Percentiles rank a stretch among this genome's conserved stretches.
These are phyloP conservation scores for Fagopyrum homotropicum DNA, from an alignment of 148 eudicot species.

Conservation along the genomic window DNA sequence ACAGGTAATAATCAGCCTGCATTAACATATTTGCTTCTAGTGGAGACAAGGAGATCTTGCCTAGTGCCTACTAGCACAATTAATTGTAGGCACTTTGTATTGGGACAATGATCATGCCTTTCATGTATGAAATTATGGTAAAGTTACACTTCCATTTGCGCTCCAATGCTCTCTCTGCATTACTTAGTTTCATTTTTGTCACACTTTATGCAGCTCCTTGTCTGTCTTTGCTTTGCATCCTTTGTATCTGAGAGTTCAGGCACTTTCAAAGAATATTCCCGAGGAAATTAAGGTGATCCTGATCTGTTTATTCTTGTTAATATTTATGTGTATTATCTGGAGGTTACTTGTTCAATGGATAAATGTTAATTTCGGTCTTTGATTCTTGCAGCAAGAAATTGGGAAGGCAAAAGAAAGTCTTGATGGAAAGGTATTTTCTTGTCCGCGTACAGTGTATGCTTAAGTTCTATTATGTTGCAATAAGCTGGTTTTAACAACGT, in stretches of 20 bases:
- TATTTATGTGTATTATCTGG: neutral
- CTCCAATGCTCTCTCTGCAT: neutral
- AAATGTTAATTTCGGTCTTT: conserved; percentile 8
- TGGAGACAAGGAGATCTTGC: conserved; percentile 4
- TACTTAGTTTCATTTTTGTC: conserved; percentile 11
- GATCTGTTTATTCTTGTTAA: conserved; percentile 1
- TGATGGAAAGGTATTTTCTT: conserved; percentile 58
- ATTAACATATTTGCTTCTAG: conserved; percentile 5
- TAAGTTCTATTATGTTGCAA: neutral
- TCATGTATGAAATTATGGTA: neutral
- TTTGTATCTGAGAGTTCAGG: conserved; percentile 77
- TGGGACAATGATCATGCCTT: neutral
- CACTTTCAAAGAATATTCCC: conserved; percentile 66
- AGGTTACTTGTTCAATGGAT: neutral
- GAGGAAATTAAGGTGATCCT: conserved; percentile 63
- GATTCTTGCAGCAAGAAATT: conserved; percentile 65
- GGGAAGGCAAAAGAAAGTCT: conserved; percentile 45
- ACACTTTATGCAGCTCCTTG: conserved; percentile 66
- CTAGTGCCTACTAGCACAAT: neutral
- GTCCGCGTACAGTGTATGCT: conserved; percentile 7
- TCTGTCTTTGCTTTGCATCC: conserved; percentile 98
- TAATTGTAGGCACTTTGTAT: neutral
- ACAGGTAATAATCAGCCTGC: conserved; percentile 43
- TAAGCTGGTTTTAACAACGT: neutral
- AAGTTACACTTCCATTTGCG: neutral